Evolutionary conservation across 2,329 filamentous ascomycete genomes (phyloP).

Genomic region (Venturia carpophila): DNA sequence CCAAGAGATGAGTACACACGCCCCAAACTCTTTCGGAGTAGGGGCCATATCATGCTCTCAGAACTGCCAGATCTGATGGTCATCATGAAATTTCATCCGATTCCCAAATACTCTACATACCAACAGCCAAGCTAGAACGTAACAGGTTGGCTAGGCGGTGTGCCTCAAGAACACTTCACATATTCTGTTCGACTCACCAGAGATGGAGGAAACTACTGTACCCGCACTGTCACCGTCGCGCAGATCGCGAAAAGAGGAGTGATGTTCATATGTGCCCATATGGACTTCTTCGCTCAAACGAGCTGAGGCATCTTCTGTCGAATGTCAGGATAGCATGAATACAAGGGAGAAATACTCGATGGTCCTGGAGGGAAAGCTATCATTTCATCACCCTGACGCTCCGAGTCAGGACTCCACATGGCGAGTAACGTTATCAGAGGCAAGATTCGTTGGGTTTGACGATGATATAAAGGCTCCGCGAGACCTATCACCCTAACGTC

Average conservation of each 20-base stretch:
- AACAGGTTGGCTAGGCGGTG: too few relatives aligned
- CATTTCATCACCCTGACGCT: conserved; percentile 24
- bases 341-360: conserved; percentile 30
- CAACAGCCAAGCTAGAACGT: too few relatives aligned
- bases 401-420: conserved; percentile 32
- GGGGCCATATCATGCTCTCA: too few relatives aligned
- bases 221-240: conserved; percentile 44
- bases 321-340: conserved; percentile 31
- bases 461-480: background rate
- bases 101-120: too few relatives aligned
- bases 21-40: too few relatives aligned
- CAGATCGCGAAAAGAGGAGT: conserved; percentile 38
- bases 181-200: too few relatives aligned
- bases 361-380: conserved; percentile 29
- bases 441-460: background rate
- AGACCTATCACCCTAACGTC: conserved; percentile 13
- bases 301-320: conserved; percentile 30
- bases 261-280: conserved; percentile 45
- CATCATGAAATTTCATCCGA: too few relatives aligned
- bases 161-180: too few relatives aligned
- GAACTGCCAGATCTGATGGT: conserved; percentile 23
- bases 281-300: conserved; percentile 47
- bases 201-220: conserved; percentile 45
- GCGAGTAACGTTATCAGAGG: conserved; percentile 19
- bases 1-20: too few relatives aligned